Conservation (phyloP, 2,329 filamentous ascomycete genomes). For the Aspergillus aculeatus region DNA sequence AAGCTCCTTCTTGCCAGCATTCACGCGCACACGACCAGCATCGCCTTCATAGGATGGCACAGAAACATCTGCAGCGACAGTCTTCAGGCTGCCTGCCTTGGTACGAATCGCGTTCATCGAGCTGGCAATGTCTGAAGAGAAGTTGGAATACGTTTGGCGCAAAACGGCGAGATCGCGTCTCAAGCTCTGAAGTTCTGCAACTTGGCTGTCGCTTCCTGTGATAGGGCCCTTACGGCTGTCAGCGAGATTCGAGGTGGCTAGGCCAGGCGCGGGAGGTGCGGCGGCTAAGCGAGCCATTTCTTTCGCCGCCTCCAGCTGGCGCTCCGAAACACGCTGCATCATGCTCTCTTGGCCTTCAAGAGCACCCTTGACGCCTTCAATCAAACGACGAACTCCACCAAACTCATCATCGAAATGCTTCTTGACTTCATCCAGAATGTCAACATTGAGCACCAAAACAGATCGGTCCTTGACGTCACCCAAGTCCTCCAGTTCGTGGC, state of each 20-base stretch:
- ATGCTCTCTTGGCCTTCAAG: constrained; percentile 79
- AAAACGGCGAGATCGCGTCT: constrained; percentile 87
- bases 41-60: constrained; percentile 72
- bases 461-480: constrained; percentile 91
- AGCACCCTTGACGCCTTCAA: constrained; percentile 82
- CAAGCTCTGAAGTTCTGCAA: constrained; percentile 76
- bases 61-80: constrained; percentile 66
- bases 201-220: constrained; percentile 56
- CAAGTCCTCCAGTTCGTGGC: constrained; percentile 92
- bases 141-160: constrained; percentile 88
- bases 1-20: constrained; percentile 80
- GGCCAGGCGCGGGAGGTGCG: constrained; percentile 40
- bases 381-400: constrained; percentile 71
- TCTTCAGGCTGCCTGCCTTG: constrained; percentile 80
- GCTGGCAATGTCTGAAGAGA: constrained; percentile 81
- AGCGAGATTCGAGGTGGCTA: constrained; percentile 26
- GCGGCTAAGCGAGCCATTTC: constrained; percentile 71
- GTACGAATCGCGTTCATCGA: constrained; percentile 81
- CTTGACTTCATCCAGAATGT: constrained; percentile 93
- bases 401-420: constrained; percentile 92
- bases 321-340: constrained; percentile 82
- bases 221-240: constrained; percentile 27
- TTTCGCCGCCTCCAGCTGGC: constrained; percentile 83
- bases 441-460: constrained; percentile 91
- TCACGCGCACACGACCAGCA: constrained; percentile 81